Conservation (phyloP, 78 protist species). For the Planoprotostelium fungivorum region DNA sequence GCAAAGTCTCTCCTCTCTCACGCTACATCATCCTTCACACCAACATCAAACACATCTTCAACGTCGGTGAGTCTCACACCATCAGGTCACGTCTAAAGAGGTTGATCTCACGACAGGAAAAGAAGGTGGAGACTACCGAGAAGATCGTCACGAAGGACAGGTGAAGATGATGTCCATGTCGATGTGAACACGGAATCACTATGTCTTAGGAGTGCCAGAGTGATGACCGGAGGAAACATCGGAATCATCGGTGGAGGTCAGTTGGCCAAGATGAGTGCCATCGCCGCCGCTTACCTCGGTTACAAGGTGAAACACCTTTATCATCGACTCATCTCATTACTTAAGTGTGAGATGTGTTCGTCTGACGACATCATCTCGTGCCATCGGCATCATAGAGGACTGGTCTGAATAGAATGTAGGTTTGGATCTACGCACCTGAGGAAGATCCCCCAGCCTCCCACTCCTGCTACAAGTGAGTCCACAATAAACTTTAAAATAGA, state of each 20-base stretch:
- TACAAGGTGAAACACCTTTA: constrained; percentile 18
- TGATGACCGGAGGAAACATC: constrained; percentile 14
- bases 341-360: no score
- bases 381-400: no score
- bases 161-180: no score
- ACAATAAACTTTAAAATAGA: neutral
- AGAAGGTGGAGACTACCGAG: neutral
- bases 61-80: no score
- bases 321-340: neutral
- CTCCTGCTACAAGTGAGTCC: constrained; percentile 21
- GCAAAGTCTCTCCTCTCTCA: neutral
- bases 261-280: constrained; percentile 54
- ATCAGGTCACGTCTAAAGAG: no score
- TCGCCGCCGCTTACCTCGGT: constrained; percentile 61
- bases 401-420: no score
- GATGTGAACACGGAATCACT: no score
- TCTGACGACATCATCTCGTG: no score
- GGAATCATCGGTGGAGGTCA: constrained; percentile 72
- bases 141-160: neutral
- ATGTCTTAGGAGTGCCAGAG: neutral
- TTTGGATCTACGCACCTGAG: constrained; percentile 48
- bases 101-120: no score
- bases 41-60: no score
- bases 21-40: neutral
- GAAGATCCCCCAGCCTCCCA: constrained; percentile 51